Evolutionary conservation across 2,329 filamentous ascomycete genomes (phyloP).

Genomic region (Aureobasidium sp.): DNA sequence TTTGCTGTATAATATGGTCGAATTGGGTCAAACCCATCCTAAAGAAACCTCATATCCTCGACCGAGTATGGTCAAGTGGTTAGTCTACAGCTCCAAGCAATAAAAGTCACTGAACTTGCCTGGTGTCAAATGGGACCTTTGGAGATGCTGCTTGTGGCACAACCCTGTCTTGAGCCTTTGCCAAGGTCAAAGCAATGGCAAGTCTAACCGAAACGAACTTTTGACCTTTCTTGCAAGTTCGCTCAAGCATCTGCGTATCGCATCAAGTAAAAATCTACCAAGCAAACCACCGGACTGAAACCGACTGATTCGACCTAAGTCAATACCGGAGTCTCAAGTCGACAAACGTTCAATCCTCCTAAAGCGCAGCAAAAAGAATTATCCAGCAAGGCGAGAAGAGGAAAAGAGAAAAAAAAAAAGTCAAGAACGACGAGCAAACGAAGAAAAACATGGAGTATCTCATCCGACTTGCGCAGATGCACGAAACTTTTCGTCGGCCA

Average conservation of each 20-base stretch:
- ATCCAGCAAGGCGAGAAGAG: not conserved
- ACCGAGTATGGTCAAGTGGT: not conserved
- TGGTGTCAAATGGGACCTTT: not conserved
- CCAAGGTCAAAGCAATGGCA: not conserved
- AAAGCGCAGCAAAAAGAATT: too few relatives aligned
- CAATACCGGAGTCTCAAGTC: not conserved
- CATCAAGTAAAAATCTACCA: not conserved
- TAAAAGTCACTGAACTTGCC: slow-evolving; percentile 44
- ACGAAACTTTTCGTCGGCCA: slow-evolving; percentile 82
- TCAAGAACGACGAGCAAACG: not conserved
- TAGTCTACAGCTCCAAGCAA: slow-evolving; percentile 35
- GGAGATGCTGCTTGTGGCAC: not conserved
- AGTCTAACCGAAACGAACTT: not conserved
- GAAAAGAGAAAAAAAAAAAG: not conserved
- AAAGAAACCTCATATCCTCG: not conserved
- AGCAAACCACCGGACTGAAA: not conserved
- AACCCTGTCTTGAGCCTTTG: not conserved
- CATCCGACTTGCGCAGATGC: slow-evolving; percentile 79
- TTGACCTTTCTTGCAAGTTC: not conserved
- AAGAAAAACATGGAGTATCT: slow-evolving; percentile 60
- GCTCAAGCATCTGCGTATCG: not conserved
- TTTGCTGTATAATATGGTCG: not conserved
- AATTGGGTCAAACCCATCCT: not conserved
- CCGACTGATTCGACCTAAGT: too few relatives aligned
- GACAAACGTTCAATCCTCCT: too few relatives aligned